Evolutionary conservation across 495 filamentous ascomycete species (phyloP).

Genomic region (Niebla homalea): DNA sequence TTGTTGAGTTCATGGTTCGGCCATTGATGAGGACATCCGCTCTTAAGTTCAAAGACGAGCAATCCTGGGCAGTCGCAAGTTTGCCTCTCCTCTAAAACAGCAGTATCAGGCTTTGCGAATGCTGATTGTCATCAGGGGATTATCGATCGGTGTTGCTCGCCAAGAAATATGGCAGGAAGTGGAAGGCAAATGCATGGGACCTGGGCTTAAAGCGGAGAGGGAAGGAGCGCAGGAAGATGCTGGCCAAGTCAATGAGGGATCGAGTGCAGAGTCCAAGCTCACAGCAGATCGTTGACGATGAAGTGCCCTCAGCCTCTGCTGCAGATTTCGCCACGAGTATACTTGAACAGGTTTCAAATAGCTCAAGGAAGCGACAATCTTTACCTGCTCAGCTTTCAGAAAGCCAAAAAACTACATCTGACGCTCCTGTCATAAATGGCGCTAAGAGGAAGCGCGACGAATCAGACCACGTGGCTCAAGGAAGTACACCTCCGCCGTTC

Average conservation of each 20-base stretch:
- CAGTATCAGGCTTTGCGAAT: not conserved
- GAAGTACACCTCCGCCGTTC: not conserved
- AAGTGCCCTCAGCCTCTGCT: not conserved
- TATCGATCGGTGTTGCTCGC: conserved; percentile 10
- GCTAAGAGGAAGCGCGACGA: conserved; percentile 10
- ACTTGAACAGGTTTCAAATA: not conserved
- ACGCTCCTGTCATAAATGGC: not conserved
- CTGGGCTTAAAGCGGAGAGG: conserved; percentile 13
- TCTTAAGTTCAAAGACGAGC: conserved; percentile 13
- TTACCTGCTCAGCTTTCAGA: conserved; percentile 9
- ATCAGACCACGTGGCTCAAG: not conserved
- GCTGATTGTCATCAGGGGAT: conserved; percentile 14
- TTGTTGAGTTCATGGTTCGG: conserved; percentile 14
- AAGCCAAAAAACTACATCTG: not conserved
- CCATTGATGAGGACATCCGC: conserved; percentile 11
- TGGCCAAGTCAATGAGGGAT: conserved; percentile 14
- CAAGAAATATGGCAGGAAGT: conserved; percentile 12
- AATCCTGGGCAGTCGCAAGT: conserved; percentile 17
- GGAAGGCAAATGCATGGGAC: conserved; percentile 17
- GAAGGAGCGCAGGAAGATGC: conserved; percentile 12
- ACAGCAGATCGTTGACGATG: not conserved
- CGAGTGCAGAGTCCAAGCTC: conserved; percentile 1
- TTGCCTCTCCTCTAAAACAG: not conserved
- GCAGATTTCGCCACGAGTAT: conserved; percentile 10
- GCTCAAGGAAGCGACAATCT: conserved; percentile 10